Evolutionary conservation across 139 green algal species (phyloP).

Genomic region (Gonium pectorale): DNA sequence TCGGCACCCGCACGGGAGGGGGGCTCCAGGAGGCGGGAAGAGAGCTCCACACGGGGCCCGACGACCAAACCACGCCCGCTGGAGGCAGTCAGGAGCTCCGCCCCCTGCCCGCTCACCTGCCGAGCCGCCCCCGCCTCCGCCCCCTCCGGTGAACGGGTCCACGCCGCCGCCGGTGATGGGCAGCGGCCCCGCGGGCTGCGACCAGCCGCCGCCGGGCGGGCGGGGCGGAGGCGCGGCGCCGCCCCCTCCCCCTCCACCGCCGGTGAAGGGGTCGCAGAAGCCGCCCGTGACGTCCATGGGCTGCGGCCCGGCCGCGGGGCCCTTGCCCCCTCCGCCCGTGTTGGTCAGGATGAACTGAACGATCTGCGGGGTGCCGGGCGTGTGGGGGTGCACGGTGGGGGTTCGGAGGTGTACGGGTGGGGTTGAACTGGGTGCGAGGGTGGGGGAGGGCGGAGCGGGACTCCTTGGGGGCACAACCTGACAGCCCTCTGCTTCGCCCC

Average conservation of each 20-base stretch:
- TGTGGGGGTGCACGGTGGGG: neutral
- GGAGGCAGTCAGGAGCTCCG: too few species aligned
- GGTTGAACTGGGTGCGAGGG: neutral
- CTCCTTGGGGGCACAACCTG: too few species aligned
- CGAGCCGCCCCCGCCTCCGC: slow-evolving; percentile 52
- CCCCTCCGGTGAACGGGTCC: slow-evolving; percentile 75
- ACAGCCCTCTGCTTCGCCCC: neutral
- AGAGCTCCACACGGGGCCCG: too few species aligned
- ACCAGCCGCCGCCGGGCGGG: neutral
- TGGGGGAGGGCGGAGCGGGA: neutral
- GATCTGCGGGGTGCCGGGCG: slow-evolving; percentile 70
- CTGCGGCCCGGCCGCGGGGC: neutral
- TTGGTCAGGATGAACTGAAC: slow-evolving; percentile 92
- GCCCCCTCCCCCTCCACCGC: neutral
- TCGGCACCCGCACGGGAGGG: too few species aligned
- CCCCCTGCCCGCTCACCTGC: neutral
- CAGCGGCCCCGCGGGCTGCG: neutral
- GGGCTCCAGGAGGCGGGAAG: too few species aligned
- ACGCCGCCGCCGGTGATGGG: slow-evolving; percentile 45
- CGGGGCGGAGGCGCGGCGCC: neutral
- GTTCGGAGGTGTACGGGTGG: too few species aligned
- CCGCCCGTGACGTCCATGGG: slow-evolving; percentile 42
- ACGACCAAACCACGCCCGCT: too few species aligned
- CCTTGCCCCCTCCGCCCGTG: slow-evolving; percentile 53
- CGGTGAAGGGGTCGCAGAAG: slow-evolving; percentile 64